A percentile compares a stretch with the other conserved stretches of the same genome.
Conservation (phyloP, 176 grass and related monocot species). For the Oryza meyeriana region DNA sequence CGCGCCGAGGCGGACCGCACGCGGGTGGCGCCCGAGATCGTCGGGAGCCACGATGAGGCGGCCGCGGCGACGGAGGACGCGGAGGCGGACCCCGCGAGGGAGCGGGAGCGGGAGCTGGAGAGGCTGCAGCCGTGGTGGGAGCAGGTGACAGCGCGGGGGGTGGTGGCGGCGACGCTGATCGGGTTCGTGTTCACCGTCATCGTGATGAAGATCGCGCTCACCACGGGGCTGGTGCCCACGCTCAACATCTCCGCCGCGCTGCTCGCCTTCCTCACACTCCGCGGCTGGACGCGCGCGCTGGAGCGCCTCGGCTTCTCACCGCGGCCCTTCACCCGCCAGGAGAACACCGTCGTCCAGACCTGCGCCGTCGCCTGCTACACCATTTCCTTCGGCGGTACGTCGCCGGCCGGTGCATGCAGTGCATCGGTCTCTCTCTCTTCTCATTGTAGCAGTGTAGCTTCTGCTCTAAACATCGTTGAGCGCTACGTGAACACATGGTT, state of each 20-base stretch:
- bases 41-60: slow-evolving; percentile 9
- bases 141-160: slow-evolving; percentile 65
- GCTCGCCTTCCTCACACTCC: slow-evolving; percentile 66
- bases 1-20: neutral
- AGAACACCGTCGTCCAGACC: slow-evolving; percentile 91
- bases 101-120: slow-evolving; percentile 23
- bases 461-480: too few species aligned
- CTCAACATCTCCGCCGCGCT: slow-evolving; percentile 92
- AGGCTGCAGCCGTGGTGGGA: slow-evolving; percentile 57
- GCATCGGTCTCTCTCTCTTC: neutral
- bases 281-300: slow-evolving; percentile 68
- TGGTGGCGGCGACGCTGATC: slow-evolving; percentile 56
- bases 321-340: slow-evolving; percentile 81
- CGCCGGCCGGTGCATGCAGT: neutral
- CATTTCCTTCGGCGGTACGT: slow-evolving; percentile 70
- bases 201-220: slow-evolving; percentile 84
- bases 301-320: slow-evolving; percentile 52
- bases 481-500: too few species aligned
- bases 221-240: slow-evolving; percentile 82
- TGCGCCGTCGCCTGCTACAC: slow-evolving; percentile 94
- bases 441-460: too few species aligned
- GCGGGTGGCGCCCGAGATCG: slow-evolving; percentile 26
- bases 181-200: slow-evolving; percentile 83
- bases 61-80: slow-evolving; percentile 2
- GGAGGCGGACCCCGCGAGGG: slow-evolving; percentile 38